Conservation (phyloP, 2,329 filamentous ascomycete species). For the Apiospora marii region DNA sequence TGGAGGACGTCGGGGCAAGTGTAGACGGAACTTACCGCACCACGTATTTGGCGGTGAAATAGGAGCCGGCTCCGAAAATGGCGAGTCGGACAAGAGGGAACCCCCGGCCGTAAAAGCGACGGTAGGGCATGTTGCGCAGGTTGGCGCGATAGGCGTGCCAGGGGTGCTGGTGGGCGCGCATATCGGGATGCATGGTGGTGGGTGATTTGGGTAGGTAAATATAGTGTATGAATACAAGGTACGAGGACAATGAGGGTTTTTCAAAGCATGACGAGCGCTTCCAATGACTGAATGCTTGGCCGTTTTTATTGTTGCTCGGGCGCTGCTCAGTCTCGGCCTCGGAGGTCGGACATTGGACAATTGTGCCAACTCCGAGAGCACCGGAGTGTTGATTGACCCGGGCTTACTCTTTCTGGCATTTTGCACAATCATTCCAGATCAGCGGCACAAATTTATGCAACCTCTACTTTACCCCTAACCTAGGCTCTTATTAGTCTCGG, state of each 20-base stretch:
- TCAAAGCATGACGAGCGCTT: not conserved
- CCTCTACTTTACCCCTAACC: not conserved
- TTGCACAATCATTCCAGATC: not conserved
- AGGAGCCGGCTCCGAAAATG: conserved; percentile 7
- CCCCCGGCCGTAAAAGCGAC: not conserved
- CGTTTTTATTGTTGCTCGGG: not conserved
- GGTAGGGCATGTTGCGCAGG: conserved; percentile 1
- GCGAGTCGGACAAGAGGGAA: not conserved
- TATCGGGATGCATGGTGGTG: conserved; percentile 5
- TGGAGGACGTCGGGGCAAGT: not conserved
- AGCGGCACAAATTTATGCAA: not conserved
- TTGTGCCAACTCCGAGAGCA: not conserved
- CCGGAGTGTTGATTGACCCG: not conserved
- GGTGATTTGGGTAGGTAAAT: no score
- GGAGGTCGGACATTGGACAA: not conserved
- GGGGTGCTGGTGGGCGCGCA: not conserved
- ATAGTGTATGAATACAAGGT: not conserved
- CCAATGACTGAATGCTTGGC: not conserved
- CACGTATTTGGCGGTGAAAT: conserved; percentile 8
- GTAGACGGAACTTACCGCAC: not conserved
- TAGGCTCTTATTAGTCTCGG: no score
- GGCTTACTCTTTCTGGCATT: not conserved
- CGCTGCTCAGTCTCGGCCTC: not conserved
- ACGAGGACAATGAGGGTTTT: not conserved
- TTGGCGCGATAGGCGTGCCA: conserved; percentile 7